Percentiles rank a stretch among this genome's conserved stretches.
phyloP scores from a whole-genome alignment of 345 rosid genomes.

The Ceriops decandra region DNA sequence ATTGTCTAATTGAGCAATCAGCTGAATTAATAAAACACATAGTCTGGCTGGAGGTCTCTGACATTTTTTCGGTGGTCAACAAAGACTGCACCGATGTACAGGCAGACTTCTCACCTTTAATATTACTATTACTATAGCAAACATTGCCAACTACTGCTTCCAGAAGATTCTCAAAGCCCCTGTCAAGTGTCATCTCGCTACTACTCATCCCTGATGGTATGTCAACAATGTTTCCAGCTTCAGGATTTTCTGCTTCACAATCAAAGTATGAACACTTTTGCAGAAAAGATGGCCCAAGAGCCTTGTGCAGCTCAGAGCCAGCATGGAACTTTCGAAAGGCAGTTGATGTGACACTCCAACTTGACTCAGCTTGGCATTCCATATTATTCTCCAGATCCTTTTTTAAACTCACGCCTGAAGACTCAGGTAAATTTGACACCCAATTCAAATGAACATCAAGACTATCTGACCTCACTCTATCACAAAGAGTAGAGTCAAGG shows the following conservation, averaged over 20 bases:
- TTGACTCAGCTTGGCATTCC: slow-evolving; percentile 35
- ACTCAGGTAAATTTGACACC: slow-evolving; percentile 29
- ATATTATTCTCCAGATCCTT: slow-evolving; percentile 32
- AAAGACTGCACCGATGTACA: slow-evolving; percentile 53
- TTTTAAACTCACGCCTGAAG: slow-evolving; percentile 33
- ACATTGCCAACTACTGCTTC: slow-evolving; percentile 83
- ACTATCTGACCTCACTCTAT: slow-evolving; percentile 28
- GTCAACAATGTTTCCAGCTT: slow-evolving; percentile 36
- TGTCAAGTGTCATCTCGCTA: slow-evolving; percentile 54
- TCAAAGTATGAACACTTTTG: slow-evolving; percentile 32
- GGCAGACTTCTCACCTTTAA: slow-evolving; percentile 46
- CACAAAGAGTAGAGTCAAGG: slow-evolving; percentile 32
- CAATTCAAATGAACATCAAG: slow-evolving; percentile 29
- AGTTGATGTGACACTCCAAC: slow-evolving; percentile 30
- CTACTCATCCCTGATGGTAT: slow-evolving; percentile 49
- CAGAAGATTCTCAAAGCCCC: slow-evolving; percentile 70
- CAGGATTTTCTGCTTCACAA: slow-evolving; percentile 46
- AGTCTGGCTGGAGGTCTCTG: slow-evolving; percentile 46
- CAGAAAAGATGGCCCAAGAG: slow-evolving; percentile 66
- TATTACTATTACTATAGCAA: slow-evolving; percentile 47
- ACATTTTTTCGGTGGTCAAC: slow-evolving; percentile 42
- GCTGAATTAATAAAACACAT: slow-evolving; percentile 38
- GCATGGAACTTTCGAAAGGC: slow-evolving; percentile 52
- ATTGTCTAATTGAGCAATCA: slow-evolving; percentile 44
- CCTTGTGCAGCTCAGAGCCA: slow-evolving; percentile 79